phyloP scores from a whole-genome alignment of 202 grass and related monocot species.

The Schoenoplectus triqueter region DNA sequence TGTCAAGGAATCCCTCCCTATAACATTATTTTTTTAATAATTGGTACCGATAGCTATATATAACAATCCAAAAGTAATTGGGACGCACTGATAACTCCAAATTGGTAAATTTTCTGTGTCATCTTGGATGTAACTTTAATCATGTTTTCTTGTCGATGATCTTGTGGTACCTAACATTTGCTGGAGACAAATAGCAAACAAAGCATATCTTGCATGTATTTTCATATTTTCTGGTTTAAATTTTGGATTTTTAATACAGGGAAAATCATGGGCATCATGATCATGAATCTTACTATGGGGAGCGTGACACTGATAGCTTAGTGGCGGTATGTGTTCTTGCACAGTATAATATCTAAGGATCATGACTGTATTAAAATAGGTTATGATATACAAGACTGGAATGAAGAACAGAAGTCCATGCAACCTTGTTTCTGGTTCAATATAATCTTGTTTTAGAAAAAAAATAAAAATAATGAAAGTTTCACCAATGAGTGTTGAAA shows the following conservation, averaged over 20 bases:
- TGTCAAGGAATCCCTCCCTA: too few species aligned
- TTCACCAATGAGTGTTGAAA: not conserved
- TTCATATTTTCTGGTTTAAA: constrained; percentile 13
- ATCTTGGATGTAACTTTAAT: not conserved
- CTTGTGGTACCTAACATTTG: not conserved
- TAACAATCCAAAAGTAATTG: not conserved
- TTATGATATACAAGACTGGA: not conserved
- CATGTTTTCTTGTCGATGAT: not conserved
- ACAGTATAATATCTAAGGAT: not conserved
- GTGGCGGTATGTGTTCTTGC: constrained; percentile 74
- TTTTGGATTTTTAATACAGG: constrained; percentile 49
- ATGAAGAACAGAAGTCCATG: not conserved
- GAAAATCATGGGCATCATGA: constrained; percentile 95
- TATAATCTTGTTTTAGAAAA: not conserved
- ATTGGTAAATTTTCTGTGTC: not conserved
- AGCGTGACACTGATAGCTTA: constrained; percentile 97
- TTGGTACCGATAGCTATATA: not conserved
- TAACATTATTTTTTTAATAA: not conserved
- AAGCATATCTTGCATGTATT: not conserved
- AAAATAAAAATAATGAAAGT: not conserved
- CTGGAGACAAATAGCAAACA: not conserved
- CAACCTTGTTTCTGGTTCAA: constrained; percentile 4
- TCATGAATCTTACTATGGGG: constrained; percentile 98
- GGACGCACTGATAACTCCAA: not conserved
- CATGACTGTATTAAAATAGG: not conserved